Base-by-base conservation (phyloP, 2,329 filamentous ascomycete genomes). In the Emydomyces testavorans region DNA sequence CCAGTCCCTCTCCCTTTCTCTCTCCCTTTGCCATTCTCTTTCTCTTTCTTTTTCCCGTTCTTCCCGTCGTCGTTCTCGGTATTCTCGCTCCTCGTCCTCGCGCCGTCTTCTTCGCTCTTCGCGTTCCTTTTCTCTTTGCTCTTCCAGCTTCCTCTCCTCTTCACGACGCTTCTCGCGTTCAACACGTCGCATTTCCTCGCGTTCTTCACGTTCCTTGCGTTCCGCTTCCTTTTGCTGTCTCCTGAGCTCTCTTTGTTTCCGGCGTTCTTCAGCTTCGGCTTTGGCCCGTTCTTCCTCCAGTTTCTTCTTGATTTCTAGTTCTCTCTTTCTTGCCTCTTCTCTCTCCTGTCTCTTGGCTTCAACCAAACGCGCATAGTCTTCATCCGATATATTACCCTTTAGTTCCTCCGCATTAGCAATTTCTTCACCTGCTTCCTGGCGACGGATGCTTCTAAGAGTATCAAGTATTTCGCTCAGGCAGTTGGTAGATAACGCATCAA, bases 351-450 rank as follows among this genome's bases (percentile, higher is more conserved):
- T 68, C 37, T 75, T 72, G 32, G 62, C 62, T 24, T 74, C 72
- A 13, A 77, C 72, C 52, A 78, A 71, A 10, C 63, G 65, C 8
- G 69, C 71, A 59, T 80, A 82, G 28, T 77, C 74, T 37, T 78
- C 76, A 51, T 82, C 79, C 1, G 71, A 76, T 56, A 77, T 81
- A 53, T 66, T 72, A 2, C 79, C 79, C 34, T 67, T 67, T 46
- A 64, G 55, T 50, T 75, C 66, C 60, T 82, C 79, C 42, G 73
- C 70, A 0, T 65, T 62, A 4, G 77, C 76, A 5, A 64, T 63
- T 44, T 76, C 75, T 7, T 73, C 71, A n/a, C 79, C 79, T 44
- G 80, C 68, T 50, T 82, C 77, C 44, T 70, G 67, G 7, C 68
- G 65, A 37, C 79, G 71, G 46, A 79, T 75, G 10, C 77, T 75